phyloP scores from a whole-genome alignment of 441 rosid genomes.

The Erodium texanum region DNA sequence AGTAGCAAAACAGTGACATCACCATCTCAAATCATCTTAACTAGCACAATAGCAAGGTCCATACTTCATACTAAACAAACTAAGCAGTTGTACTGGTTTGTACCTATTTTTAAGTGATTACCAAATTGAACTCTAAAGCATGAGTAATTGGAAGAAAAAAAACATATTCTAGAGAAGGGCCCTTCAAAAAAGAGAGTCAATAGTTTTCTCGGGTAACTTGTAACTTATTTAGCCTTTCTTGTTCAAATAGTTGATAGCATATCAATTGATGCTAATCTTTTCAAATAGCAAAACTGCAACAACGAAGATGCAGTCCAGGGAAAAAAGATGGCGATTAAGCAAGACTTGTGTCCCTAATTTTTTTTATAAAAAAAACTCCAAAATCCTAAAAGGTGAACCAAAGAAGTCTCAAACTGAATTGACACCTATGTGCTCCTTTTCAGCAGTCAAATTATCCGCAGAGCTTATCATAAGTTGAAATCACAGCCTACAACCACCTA shows the following conservation, averaged over 20 bases:
- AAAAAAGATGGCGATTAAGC: not conserved
- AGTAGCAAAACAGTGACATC: not conserved
- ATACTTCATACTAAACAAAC: not conserved
- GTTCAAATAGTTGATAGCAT: too few relatives aligned
- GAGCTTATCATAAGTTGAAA: not conserved
- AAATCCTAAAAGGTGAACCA: not conserved
- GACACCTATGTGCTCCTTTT: not conserved
- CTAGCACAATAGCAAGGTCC: not conserved
- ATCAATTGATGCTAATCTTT: too few relatives aligned
- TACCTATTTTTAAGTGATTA: not conserved
- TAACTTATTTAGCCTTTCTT: too few relatives aligned
- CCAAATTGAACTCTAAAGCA: not conserved
- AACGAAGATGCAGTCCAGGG: not conserved
- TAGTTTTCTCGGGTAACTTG: too few relatives aligned
- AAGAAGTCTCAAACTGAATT: not conserved
- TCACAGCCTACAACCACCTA: not conserved
- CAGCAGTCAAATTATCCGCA: not conserved
- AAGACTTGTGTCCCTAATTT: not conserved
- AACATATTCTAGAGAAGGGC: not conserved
- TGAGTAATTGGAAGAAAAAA: too few relatives aligned
- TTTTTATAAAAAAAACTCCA: not conserved
- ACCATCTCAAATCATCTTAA: not conserved
- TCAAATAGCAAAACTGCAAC: not conserved
- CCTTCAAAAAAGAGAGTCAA: not conserved
- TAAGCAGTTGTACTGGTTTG: not conserved